Percentiles rank a stretch among this genome's conserved stretches.
phyloP scores from a whole-genome alignment of 306 rosid species.

The Psophocarpus tetragonolobus region DNA sequence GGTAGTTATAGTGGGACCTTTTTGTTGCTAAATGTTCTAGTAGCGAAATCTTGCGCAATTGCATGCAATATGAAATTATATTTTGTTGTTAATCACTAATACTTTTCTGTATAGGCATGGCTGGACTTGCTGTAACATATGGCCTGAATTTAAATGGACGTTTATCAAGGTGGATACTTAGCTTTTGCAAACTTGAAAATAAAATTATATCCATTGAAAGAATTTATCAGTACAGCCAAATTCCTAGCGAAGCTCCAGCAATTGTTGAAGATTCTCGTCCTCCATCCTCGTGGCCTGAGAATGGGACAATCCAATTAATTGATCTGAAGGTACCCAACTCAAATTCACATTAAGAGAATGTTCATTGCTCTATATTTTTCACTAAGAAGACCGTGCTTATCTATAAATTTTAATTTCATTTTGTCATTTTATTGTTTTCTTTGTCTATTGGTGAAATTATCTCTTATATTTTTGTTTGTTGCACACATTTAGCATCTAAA shows the following conservation, averaged over 20 bases:
- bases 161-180: constrained; percentile 91
- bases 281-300: constrained; percentile 80
- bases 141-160: constrained; percentile 89
- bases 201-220: constrained; percentile 95
- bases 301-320: constrained; percentile 70
- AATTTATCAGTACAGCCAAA: constrained; percentile 91
- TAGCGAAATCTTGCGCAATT: too few species aligned
- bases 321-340: constrained; percentile 70
- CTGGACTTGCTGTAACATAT: constrained; percentile 93
- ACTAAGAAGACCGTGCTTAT: background rate
- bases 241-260: constrained; percentile 77
- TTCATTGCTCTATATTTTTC: constrained; percentile 9
- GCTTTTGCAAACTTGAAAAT: constrained; percentile 98
- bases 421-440: background rate
- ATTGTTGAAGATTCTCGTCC: constrained; percentile 72
- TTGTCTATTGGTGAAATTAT: background rate
- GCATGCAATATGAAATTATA: constrained; percentile 6
- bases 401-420: background rate
- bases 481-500: constrained; percentile 23
- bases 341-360: constrained; percentile 11
- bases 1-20: background rate
- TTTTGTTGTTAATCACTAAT: constrained; percentile 28
- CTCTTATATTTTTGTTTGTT: background rate
- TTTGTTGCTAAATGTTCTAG: too few species aligned
- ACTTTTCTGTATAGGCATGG: constrained; percentile 73